Evolutionary conservation across 306 rosid species (phyloP).

Genomic region (Rosa chinensis): DNA sequence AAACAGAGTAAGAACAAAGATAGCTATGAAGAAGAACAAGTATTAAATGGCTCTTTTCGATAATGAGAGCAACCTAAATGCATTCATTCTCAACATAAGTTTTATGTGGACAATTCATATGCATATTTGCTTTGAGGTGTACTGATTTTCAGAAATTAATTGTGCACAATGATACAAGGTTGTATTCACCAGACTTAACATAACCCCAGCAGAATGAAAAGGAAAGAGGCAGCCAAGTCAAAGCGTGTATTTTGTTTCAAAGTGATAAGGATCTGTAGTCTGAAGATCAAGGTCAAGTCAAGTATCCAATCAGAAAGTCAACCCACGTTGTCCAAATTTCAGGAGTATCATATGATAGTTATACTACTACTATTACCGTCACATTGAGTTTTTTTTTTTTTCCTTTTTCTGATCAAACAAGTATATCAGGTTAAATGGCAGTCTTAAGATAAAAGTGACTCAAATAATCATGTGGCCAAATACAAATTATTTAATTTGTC

Average conservation of each 20-base stretch:
- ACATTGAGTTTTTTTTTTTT: background rate
- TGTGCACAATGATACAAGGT: background rate
- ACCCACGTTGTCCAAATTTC: background rate
- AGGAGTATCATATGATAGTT: background rate
- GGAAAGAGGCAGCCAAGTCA: background rate
- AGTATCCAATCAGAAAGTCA: background rate
- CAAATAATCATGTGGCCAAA: background rate
- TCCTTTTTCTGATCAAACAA: background rate
- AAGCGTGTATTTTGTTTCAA: background rate
- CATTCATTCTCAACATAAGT: background rate
- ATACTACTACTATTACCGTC: background rate
- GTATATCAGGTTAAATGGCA: background rate
- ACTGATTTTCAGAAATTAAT: background rate
- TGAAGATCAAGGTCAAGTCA: background rate
- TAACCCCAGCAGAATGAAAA: background rate
- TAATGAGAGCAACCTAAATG: background rate
- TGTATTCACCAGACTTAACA: background rate
- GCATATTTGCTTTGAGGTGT: background rate
- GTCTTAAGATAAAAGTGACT: background rate
- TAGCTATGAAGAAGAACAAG: background rate
- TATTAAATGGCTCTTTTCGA: background rate
- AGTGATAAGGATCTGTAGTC: background rate
- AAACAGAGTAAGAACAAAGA: background rate
- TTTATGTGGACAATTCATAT: background rate
- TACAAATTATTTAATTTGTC: background rate